Evolutionary conservation across 495 filamentous ascomycete species (phyloP).

Genomic region (Monascus purpureus): DNA sequence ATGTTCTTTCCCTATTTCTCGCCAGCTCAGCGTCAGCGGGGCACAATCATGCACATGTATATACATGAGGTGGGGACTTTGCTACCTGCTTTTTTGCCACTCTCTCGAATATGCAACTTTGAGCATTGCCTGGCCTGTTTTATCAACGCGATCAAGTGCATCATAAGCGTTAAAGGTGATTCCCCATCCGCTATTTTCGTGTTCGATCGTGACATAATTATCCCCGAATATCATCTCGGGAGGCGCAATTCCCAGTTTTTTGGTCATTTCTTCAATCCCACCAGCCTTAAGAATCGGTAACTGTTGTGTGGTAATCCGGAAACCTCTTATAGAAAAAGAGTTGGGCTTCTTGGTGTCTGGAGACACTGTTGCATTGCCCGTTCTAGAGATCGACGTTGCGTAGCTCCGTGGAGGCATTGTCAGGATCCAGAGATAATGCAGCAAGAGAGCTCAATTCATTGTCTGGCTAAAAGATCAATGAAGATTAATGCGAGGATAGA

Average conservation of each 20-base stretch:
- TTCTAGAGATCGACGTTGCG: background rate
- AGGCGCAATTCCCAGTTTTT: conserved; percentile 64
- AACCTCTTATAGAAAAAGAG: conserved; percentile 39
- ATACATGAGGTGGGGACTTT: too few species aligned
- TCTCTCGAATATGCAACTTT: conserved; percentile 83
- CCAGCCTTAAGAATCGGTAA: conserved; percentile 82
- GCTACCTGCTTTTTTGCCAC: conserved; percentile 69
- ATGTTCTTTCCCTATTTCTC: conserved; percentile 53
- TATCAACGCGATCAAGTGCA: conserved; percentile 81
- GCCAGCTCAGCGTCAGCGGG: background rate
- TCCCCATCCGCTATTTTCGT: conserved; percentile 53
- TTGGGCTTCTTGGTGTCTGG: conserved; percentile 18
- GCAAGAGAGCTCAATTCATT: too few species aligned
- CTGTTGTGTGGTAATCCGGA: conserved; percentile 65
- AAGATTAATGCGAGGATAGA: too few species aligned
- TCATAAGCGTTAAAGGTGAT: conserved; percentile 73
- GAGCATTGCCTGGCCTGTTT: conserved; percentile 79
- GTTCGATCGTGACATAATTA: conserved; percentile 64
- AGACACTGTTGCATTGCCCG: conserved; percentile 10
- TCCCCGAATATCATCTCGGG: conserved; percentile 99
- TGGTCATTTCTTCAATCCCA: conserved; percentile 77
- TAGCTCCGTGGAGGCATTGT: conserved; percentile 7
- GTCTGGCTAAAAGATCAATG: too few species aligned
- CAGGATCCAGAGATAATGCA: background rate
- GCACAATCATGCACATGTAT: too few species aligned